Evolutionary conservation across 2,329 filamentous ascomycete genomes (phyloP).

Genomic region (Hymenoscyphus albidus): DNA sequence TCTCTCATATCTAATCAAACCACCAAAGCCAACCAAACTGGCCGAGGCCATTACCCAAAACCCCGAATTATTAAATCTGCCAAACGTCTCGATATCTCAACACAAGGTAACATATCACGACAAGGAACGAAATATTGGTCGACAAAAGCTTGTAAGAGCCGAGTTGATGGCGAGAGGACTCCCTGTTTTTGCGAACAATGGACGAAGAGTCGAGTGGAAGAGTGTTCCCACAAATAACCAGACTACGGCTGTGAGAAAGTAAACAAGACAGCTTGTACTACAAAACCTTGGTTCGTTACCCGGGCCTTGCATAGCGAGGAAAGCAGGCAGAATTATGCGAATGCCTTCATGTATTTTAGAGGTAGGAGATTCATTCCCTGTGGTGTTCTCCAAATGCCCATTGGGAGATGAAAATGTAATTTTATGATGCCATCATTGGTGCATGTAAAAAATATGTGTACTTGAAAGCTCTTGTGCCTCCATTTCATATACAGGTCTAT

Average conservation of each 20-base stretch:
- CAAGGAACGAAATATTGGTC: conserved; percentile 66
- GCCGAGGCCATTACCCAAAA: conserved; percentile 51
- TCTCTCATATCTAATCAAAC: conserved; percentile 49
- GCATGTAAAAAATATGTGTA: too few species aligned
- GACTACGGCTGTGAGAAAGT: background rate
- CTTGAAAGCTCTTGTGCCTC: too few species aligned
- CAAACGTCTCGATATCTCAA: conserved; percentile 67
- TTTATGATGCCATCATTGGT: too few species aligned
- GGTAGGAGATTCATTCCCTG: background rate
- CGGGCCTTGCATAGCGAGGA: background rate
- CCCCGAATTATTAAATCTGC: conserved; percentile 47
- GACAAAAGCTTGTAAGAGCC: conserved; percentile 75
- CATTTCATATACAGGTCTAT: too few species aligned
- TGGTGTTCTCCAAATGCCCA: too few species aligned
- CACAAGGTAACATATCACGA: conserved; percentile 67
- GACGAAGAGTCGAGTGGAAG: background rate
- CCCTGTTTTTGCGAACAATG: conserved; percentile 39
- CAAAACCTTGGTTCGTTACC: background rate
- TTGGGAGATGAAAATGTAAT: too few species aligned
- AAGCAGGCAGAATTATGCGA: background rate
- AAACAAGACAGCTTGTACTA: background rate
- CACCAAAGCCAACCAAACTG: conserved; percentile 59
- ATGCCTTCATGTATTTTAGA: background rate
- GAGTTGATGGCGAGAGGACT: conserved; percentile 62
- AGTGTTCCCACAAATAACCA: background rate